Evolutionary conservation across 257 asterid species (phyloP).

Genomic region (Anisodus acutangulus): DNA sequence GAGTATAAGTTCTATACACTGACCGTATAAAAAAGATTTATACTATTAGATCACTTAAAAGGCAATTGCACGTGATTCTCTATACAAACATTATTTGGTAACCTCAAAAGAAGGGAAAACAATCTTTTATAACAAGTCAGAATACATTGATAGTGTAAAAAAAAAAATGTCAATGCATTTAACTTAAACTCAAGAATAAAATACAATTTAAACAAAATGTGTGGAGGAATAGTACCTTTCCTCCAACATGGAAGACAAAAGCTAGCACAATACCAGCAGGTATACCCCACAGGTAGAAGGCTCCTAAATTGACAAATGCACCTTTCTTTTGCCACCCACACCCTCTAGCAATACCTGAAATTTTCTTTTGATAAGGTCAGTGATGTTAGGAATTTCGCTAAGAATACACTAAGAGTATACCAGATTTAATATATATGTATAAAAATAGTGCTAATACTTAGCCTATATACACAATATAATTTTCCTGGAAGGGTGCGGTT

Average conservation of each 20-base stretch:
- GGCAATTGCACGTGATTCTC: not conserved
- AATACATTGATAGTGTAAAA: not conserved
- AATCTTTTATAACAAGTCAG: not conserved
- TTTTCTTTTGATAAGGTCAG: not conserved
- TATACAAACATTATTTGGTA: not conserved
- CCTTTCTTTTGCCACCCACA: constrained; percentile 89
- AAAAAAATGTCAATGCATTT: not conserved
- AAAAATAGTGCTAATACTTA: not conserved
- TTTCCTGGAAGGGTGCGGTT: not conserved
- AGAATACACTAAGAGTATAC: not conserved
- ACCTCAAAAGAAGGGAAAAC: not conserved
- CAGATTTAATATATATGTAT: not conserved
- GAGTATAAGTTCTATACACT: not conserved
- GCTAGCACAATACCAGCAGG: constrained; percentile 61
- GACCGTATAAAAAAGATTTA: not conserved
- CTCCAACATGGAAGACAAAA: constrained; percentile 60
- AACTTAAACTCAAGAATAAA: not conserved
- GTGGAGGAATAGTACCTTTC: constrained; percentile 50
- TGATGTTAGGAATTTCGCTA: not conserved
- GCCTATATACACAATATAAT: not conserved
- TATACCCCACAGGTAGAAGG: constrained; percentile 65
- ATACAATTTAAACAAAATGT: not conserved
- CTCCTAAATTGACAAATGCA: constrained; percentile 60
- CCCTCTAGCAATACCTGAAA: constrained; percentile 41
- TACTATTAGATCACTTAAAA: not conserved